These are phyloP conservation scores for Globisporangium paddicum DNA, from an alignment of 352 stramenopile genomes.

Conservation along the genomic window DNA sequence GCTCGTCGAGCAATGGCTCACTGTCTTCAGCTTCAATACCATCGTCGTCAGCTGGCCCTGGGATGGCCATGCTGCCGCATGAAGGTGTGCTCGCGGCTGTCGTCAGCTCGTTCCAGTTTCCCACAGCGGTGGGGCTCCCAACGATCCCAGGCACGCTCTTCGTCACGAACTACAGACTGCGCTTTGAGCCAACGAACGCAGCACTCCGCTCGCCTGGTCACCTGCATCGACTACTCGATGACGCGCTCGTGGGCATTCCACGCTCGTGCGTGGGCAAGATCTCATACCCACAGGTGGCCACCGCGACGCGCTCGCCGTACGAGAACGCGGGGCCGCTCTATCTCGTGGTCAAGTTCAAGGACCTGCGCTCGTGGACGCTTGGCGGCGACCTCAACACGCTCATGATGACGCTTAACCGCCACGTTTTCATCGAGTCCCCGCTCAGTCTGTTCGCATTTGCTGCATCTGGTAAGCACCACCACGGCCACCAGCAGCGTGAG, in stretches of 20 bases:
- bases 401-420: conserved; percentile 64
- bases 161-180: conserved; percentile 66
- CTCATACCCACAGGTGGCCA: conserved; percentile 50
- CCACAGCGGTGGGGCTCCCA: conserved; percentile 29
- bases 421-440: conserved; percentile 68
- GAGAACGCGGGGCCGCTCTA: conserved; percentile 36
- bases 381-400: conserved; percentile 56
- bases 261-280: conserved; percentile 59
- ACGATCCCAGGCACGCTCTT: conserved; percentile 51
- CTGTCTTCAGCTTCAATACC: background rate
- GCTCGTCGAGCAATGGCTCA: background rate
- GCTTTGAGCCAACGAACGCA: conserved; percentile 56
- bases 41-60: conserved; percentile 4
- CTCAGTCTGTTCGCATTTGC: conserved; percentile 70
- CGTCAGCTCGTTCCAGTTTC: conserved; percentile 55
- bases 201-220: conserved; percentile 34
- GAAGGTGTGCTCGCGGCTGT: conserved; percentile 40
- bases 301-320: conserved; percentile 25
- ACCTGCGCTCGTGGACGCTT: conserved; percentile 65
- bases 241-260: conserved; percentile 56
- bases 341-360: conserved; percentile 80
- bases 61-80: conserved; percentile 22
- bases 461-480: conserved; percentile 18
- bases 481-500: conserved; percentile 10
- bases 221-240: conserved; percentile 58